Conservation (phyloP, 768 basidiomycete species). For the Mycena kentingensis region DNA sequence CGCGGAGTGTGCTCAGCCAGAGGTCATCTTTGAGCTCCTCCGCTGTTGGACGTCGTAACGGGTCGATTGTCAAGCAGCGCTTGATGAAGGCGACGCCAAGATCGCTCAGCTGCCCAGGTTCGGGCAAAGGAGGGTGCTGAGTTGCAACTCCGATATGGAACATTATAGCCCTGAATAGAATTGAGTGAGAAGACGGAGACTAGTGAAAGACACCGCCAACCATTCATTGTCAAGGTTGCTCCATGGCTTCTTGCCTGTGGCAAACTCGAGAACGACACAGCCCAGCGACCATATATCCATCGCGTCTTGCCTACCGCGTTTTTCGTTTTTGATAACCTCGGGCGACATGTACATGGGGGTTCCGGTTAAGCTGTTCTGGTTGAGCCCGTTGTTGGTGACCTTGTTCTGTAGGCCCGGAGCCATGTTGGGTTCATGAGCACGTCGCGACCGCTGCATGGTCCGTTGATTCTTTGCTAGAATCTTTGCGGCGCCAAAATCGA, state of each 20-base stretch:
- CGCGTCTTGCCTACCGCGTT: conserved; percentile 83
- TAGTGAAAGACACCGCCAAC: conserved; percentile 44
- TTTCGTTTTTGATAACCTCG: conserved; percentile 95
- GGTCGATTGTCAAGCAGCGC: conserved; percentile 86
- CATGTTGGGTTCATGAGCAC: conserved; percentile 46
- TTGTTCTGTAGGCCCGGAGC: conserved; percentile 42
- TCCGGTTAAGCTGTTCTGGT: conserved; percentile 88
- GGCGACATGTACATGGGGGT: conserved; percentile 99
- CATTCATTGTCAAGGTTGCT: conserved; percentile 99
- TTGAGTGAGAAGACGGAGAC: not conserved
- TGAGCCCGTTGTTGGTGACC: too few species aligned
- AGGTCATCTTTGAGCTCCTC: conserved; percentile 81
- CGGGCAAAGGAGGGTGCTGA: conserved; percentile 93
- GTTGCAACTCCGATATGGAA: conserved; percentile 98
- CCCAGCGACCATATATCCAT: conserved; percentile 99
- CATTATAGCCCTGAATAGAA: conserved; percentile 89
- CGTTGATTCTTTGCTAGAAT: conserved; percentile 89
- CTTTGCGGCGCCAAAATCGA: conserved; percentile 97
- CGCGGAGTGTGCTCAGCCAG: conserved; percentile 87
- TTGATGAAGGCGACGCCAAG: conserved; percentile 93
- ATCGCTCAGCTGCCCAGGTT: conserved; percentile 84
- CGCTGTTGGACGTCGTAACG: conserved; percentile 80
- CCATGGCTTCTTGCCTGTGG: conserved; percentile 97
- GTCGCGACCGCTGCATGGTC: conserved; percentile 74
- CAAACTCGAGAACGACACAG: conserved; percentile 95